Evolutionary conservation across 176 grass and related monocot species (phyloP).

Genomic region (Aegilops longissima): DNA sequence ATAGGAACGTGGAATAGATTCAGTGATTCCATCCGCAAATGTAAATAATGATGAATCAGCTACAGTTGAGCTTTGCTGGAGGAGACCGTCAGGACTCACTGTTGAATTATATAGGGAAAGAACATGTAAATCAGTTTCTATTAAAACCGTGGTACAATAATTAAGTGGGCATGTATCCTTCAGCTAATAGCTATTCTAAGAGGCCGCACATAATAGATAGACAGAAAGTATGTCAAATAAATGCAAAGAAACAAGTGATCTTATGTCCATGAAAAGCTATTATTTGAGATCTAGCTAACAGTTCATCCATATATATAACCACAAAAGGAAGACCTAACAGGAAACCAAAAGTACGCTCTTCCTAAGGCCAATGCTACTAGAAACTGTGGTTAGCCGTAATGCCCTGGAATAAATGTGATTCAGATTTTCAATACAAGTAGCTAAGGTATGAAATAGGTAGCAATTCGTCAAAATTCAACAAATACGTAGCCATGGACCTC

Average conservation of each 20-base stretch:
- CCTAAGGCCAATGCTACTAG: not conserved
- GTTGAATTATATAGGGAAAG: constrained; percentile 28
- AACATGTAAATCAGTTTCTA: constrained; percentile 12
- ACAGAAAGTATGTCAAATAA: not conserved
- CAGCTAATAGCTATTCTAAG: not conserved
- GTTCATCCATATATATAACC: not conserved
- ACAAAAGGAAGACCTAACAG: not conserved
- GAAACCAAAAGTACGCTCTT: not conserved
- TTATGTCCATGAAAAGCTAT: not conserved
- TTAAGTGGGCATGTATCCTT: not conserved
- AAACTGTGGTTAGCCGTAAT: constrained; percentile 12
- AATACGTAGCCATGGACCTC: not conserved
- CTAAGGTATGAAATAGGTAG: not conserved
- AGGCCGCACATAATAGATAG: not conserved
- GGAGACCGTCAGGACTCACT: constrained; percentile 96
- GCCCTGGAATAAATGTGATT: not conserved
- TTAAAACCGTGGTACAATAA: not conserved
- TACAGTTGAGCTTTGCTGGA: constrained; percentile 96
- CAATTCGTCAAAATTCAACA: not conserved
- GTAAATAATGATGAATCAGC: constrained; percentile 74
- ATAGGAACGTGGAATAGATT: constrained; percentile 75
- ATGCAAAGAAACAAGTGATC: constrained; percentile 9
- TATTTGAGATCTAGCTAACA: not conserved
- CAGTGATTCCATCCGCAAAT: constrained; percentile 78
- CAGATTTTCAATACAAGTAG: not conserved